Base-by-base conservation (phyloP, 1,139 yeast genomes). In the Protomyces pachydermus region DNA sequence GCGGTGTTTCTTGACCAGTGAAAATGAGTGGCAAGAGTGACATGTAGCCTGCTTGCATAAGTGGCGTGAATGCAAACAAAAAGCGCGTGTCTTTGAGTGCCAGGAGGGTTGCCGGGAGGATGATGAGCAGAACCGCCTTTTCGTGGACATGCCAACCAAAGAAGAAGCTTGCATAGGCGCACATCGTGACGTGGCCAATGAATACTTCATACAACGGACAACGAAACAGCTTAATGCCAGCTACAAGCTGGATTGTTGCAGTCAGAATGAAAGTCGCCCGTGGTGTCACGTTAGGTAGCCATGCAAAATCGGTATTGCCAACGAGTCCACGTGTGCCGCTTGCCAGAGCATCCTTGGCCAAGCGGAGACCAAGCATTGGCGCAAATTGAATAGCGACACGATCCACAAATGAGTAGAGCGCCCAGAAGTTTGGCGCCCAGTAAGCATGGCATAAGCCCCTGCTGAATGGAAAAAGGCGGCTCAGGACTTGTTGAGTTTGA, bases 131-230 rank as follows among this genome's bases (percentile, higher is more conserved):
- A 50, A 93, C 84, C 0, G 98, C 98, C 80, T 93, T 93, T 75
- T 91, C 98, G 76, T 93, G 98, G 32, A 93, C 98, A 74, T 93
- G 98, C 98, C 98, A 93, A 5, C 99, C 98, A 76, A 93, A 93
- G 64, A 93, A 77, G 72, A 89, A 93, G 3, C 97, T 88, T 0
- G 97, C 86, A 76, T 83, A 90, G 1, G 95, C 98, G 76, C 98
- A 93, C 61, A 91, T 79, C 0, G 97, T 86, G 69, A 93, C 77
- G 0, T 95, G 83, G 0, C 96, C 97, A 45, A 91, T 74, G 70
- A 93, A 93, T 68, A 95, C 80, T 68, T 84, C 84, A 74, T 81
- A 88, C 1, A 85, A 84, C 1, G 97, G 97, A 71, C 84, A 84
- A 48, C 87, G 71, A 64, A 90, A 80, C 34, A 93, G 76, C 1